Percentiles rank a stretch among this genome's conserved stretches.
phyloP scores from a whole-genome alignment of 768 basidiomycete genomes.

The Tricholomella constricta region DNA sequence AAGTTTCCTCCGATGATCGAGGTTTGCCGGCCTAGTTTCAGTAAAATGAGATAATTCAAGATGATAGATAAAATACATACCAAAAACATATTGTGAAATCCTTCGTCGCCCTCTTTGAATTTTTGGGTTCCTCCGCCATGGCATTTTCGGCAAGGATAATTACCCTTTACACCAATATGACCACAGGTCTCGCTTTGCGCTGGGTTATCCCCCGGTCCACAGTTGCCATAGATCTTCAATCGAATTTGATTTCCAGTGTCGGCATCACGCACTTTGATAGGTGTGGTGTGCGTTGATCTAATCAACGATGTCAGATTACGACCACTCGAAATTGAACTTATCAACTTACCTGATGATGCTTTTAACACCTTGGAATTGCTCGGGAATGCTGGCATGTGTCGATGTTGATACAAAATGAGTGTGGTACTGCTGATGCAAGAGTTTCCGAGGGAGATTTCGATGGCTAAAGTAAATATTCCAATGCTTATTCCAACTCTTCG shows the following conservation, averaged over 20 bases:
- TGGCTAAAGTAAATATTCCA: conserved; percentile 41
- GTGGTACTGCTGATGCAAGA: conserved; percentile 38
- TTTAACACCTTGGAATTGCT: conserved; percentile 38
- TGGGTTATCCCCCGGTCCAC: conserved; percentile 40
- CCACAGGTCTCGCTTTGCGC: conserved; percentile 37
- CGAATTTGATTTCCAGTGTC: conserved; percentile 20
- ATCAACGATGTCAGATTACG: neutral
- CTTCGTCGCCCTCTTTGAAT: conserved; percentile 31
- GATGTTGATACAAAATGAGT: conserved; percentile 43
- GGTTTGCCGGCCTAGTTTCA: conserved; percentile 30
- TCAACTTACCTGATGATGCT: conserved; percentile 31
- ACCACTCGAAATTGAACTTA: neutral
- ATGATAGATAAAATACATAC: conserved; percentile 22
- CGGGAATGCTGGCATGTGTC: conserved; percentile 32
- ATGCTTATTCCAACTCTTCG: conserved; percentile 49
- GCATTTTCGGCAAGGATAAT: conserved; percentile 43
- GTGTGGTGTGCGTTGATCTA: conserved; percentile 33
- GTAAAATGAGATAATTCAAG: too few relatives aligned
- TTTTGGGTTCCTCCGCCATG: conserved; percentile 34
- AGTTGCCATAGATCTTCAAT: conserved; percentile 29
- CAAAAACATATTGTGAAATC: conserved; percentile 36
- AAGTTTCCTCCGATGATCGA: conserved; percentile 21
- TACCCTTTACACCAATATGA: conserved; percentile 43
- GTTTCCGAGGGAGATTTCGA: conserved; percentile 33
- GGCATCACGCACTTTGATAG: conserved; percentile 33